Base-by-base conservation (phyloP, 2,329 filamentous ascomycete genomes). In the Colletotrichum tanaceti region DNA sequence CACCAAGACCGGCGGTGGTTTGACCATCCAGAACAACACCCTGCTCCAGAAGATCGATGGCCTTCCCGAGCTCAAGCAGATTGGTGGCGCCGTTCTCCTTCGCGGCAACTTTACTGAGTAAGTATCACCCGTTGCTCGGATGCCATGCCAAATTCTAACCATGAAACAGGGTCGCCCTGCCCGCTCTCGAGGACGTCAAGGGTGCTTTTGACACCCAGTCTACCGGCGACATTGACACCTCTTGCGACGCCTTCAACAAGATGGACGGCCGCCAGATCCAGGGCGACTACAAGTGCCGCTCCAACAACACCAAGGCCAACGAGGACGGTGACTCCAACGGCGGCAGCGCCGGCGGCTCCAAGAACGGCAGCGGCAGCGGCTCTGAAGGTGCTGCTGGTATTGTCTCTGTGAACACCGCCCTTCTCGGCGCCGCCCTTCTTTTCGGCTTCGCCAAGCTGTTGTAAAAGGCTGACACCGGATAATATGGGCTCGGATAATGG, bases 21-120 rank as follows among this genome's bases (percentile, higher is more conserved):
- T 97, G 78, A 89, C 91, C 74, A 89, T 99, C 77, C 91, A 92
- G 81, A 97, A 97, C 89, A 98, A 98, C 90, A 93, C 93, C 70
- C 83, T 85, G 64, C 87, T 98, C 41, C 74, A 81, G 65, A 78
- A 83, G 70, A 85, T 98, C 65, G 80, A 87, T 72, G 89, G 88
- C 41, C 92, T 98, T 82, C 85, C 87, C 70, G 78, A 84, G 72
- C 87, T 99, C 35, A 77, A 87, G 77, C 87, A 83, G 63, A 88
- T 98, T 68, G 87, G 85, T 72, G 95, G 94, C 82, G 93, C 93
- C 75, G 85, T 98, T 77, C 91, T 93, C 79, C 89, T 97, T 79
- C 90, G 90, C 75, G 96, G 96, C 76, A 91, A 89, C 84, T 97
- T 98, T 81, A 86, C 89, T 71, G 85, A 87, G 70, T 71, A 71